phyloP scores from a whole-genome alignment of 2,329 filamentous ascomycete genomes.

The Pseudopithomyces maydicus region DNA sequence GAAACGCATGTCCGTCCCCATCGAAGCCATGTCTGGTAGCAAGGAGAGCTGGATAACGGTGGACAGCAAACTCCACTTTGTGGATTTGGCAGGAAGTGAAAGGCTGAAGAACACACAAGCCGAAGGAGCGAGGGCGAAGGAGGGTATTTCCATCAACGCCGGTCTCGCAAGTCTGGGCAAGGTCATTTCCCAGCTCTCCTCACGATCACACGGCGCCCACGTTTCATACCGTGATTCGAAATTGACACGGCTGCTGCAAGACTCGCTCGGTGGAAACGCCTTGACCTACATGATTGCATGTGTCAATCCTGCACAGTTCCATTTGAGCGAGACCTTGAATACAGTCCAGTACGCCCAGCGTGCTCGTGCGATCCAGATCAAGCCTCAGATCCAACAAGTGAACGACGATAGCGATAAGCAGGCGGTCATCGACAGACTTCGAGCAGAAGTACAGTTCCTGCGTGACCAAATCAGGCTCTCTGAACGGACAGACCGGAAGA shows the following conservation, averaged over 20 bases:
- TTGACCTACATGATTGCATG: conserved; percentile 99
- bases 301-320: conserved; percentile 95
- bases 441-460: conserved; percentile 90
- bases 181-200: conserved; percentile 96
- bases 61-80: conserved; percentile 98
- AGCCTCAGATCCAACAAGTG: conserved; percentile 91
- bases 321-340: conserved; percentile 95
- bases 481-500: conserved; percentile 69
- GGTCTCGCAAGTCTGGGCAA: conserved; percentile 94
- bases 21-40: conserved; percentile 73
- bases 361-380: conserved; percentile 94
- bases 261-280: conserved; percentile 94
- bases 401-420: conserved; percentile 92
- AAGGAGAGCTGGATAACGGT: conserved; percentile 75
- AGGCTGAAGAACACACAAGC: conserved; percentile 96
- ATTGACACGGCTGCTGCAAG: conserved; percentile 90
- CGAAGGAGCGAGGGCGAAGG: conserved; percentile 89
- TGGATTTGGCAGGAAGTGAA: conserved; percentile 96
- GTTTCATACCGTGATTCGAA: conserved; percentile 99
- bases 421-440: conserved; percentile 88
- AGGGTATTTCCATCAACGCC: conserved; percentile 98
- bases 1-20: conserved; percentile 84
- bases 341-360: conserved; percentile 96
- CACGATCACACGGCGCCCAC: conserved; percentile 82
- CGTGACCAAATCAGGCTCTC: conserved; percentile 89